Evolutionary conservation across 192 early-diverging fungal genomes (phyloP).

Genomic region (Gryganskiella cystojenkinii): DNA sequence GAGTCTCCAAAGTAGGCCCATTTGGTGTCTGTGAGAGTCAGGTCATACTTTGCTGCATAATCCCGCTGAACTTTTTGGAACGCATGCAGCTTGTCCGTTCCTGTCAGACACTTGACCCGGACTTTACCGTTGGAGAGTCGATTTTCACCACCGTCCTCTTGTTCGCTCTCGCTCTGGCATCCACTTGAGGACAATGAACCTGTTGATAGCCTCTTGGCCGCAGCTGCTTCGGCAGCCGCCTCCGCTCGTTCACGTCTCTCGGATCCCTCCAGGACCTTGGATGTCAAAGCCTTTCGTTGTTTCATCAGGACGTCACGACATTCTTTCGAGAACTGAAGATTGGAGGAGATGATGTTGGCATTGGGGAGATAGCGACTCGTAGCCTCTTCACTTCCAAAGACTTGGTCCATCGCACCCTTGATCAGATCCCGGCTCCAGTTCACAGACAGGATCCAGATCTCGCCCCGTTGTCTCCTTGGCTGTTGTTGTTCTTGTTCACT

Average conservation of each 20-base stretch:
- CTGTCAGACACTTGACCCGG: conserved; percentile 26
- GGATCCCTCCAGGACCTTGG: too few species aligned
- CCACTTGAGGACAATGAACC: neutral
- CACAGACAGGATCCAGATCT: conserved; percentile 41
- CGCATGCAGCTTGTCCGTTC: conserved; percentile 47
- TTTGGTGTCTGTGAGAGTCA: conserved; percentile 21
- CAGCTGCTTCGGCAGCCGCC: neutral
- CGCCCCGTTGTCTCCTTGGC: conserved; percentile 4
- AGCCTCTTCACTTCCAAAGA: conserved; percentile 45
- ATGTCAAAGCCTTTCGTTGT: neutral
- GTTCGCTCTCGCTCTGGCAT: neutral
- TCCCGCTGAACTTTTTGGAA: conserved; percentile 30
- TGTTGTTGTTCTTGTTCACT: neutral
- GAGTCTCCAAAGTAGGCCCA: conserved; percentile 52
- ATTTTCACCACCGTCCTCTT: neutral
- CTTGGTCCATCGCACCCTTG: conserved; percentile 40
- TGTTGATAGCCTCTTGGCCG: neutral
- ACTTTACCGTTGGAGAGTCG: conserved; percentile 33
- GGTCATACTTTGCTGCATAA: conserved; percentile 24
- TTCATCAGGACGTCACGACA: conserved; percentile 18
- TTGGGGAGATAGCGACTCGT: conserved; percentile 32
- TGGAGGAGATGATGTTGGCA: conserved; percentile 40
- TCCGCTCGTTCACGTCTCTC: neutral
- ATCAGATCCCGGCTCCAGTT: conserved; percentile 52
- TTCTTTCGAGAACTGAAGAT: conserved; percentile 30